These are phyloP conservation scores for Aspergillus japonicus DNA, from an alignment of 2,329 filamentous ascomycete genomes.

Conservation along the genomic window DNA sequence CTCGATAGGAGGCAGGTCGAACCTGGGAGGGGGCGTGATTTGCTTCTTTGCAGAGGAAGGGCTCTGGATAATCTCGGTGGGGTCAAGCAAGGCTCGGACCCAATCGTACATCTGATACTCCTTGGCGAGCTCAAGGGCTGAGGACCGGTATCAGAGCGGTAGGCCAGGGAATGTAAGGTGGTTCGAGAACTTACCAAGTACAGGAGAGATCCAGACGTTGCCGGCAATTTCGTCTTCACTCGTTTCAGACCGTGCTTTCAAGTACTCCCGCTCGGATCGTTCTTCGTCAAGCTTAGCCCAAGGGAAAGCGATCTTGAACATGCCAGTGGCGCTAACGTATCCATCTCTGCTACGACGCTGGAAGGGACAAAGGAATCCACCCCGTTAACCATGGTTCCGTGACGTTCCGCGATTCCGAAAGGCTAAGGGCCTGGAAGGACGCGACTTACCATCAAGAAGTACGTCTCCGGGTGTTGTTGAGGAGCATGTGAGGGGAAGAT, in stretches of 20 bases:
- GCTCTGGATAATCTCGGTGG: constrained; percentile 70
- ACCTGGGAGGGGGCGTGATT: constrained; percentile 80
- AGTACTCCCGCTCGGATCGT: constrained; percentile 63
- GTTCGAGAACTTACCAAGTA: constrained; percentile 54
- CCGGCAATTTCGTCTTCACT: constrained; percentile 91
- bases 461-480: constrained; percentile 71
- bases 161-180: background rate
- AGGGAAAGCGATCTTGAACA: constrained; percentile 69
- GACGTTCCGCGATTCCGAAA: background rate
- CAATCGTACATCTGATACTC: constrained; percentile 85
- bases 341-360: constrained; percentile 65
- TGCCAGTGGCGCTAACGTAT: constrained; percentile 65
- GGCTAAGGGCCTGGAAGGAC: background rate
- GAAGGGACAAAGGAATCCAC: constrained; percentile 6
- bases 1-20: constrained; percentile 57
- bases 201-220: constrained; percentile 91
- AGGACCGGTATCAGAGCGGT: constrained; percentile 20
- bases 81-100: constrained; percentile 89
- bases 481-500: constrained; percentile 77
- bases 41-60: constrained; percentile 69
- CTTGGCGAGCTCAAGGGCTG: constrained; percentile 77
- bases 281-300: constrained; percentile 63
- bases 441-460: constrained; percentile 79
- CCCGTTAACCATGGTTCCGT: background rate
- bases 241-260: constrained; percentile 78